phyloP scores from a whole-genome alignment of 495 filamentous ascomycete species.

The Melanomma pulvis-pyrius region DNA sequence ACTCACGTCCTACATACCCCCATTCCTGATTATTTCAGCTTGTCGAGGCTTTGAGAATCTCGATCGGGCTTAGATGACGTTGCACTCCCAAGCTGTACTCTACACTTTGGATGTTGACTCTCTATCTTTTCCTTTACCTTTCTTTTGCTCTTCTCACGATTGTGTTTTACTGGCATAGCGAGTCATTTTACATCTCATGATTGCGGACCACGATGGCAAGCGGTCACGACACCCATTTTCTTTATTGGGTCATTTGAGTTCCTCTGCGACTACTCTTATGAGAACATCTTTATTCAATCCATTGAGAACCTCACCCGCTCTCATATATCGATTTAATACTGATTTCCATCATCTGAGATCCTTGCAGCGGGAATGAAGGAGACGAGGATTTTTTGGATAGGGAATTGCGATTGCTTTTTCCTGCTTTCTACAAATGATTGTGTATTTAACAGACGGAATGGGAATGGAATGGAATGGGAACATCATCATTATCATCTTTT shows the following conservation, averaged over 20 bases:
- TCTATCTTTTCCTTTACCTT: slow-evolving; percentile 1
- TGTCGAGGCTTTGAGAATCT: slow-evolving; percentile 4
- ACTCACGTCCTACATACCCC: slow-evolving; percentile 5
- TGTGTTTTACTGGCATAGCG: slow-evolving; percentile 35
- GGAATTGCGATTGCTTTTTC: neutral
- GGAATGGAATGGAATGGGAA: neutral
- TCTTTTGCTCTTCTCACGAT: slow-evolving; percentile 23
- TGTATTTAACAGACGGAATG: slow-evolving; percentile 18
- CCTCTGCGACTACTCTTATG: neutral
- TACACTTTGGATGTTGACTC: slow-evolving; percentile 11
- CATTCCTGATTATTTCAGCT: neutral
- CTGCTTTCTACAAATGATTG: slow-evolving; percentile 14
- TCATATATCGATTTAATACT: neutral
- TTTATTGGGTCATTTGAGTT: neutral
- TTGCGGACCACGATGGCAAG: slow-evolving; percentile 5
- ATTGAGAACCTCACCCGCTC: neutral
- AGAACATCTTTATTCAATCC: slow-evolving; percentile 4
- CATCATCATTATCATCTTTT: neutral
- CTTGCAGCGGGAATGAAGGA: neutral
- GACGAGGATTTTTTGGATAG: neutral
- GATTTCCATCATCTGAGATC: neutral
- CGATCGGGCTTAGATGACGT: slow-evolving; percentile 2
- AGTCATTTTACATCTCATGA: slow-evolving; percentile 16
- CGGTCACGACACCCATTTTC: neutral
- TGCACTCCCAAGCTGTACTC: slow-evolving; percentile 2